phyloP scores from a whole-genome alignment of 441 rosid genomes.

The Mallotus repandus region DNA sequence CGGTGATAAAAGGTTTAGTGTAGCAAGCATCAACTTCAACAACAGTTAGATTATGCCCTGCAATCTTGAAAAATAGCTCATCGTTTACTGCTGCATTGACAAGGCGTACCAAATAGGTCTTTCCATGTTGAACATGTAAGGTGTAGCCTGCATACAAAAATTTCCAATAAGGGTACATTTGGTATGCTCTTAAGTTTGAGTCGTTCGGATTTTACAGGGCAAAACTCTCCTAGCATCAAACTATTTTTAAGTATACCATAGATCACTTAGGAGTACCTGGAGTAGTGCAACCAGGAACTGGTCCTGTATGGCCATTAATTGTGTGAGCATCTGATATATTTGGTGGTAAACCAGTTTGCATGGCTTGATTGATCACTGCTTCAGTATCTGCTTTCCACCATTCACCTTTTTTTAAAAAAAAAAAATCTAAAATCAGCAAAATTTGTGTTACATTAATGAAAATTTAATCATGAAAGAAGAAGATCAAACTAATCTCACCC shows the following conservation, averaged over 20 bases:
- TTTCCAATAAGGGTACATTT: too few relatives aligned
- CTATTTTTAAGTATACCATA: too few relatives aligned
- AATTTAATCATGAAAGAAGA: neutral
- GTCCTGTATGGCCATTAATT: constrained; percentile 79
- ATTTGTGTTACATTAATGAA: neutral
- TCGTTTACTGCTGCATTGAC: constrained; percentile 88
- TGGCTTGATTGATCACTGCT: constrained; percentile 57
- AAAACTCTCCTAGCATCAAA: too few relatives aligned
- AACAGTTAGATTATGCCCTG: constrained; percentile 69
- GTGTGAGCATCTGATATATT: constrained; percentile 86
- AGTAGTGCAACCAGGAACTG: constrained; percentile 50
- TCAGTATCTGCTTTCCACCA: constrained; percentile 98
- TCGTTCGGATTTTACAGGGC: too few relatives aligned
- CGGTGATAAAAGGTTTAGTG: constrained; percentile 63
- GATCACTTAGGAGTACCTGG: constrained; percentile 35
- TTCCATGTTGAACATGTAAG: constrained; percentile 58
- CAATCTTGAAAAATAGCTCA: constrained; percentile 87
- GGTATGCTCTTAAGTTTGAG: too few relatives aligned
- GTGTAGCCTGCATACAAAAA: constrained; percentile 25
- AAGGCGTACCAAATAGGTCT: constrained; percentile 72
- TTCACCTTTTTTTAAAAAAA: constrained; percentile 40
- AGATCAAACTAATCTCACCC: constrained; percentile 30
- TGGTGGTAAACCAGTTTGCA: constrained; percentile 65
- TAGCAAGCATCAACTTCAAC: constrained; percentile 86
- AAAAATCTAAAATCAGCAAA: neutral